These are phyloP conservation scores for Vitis amurensis DNA, from an alignment of 164 flowering plant genomes.

Conservation along the genomic window DNA sequence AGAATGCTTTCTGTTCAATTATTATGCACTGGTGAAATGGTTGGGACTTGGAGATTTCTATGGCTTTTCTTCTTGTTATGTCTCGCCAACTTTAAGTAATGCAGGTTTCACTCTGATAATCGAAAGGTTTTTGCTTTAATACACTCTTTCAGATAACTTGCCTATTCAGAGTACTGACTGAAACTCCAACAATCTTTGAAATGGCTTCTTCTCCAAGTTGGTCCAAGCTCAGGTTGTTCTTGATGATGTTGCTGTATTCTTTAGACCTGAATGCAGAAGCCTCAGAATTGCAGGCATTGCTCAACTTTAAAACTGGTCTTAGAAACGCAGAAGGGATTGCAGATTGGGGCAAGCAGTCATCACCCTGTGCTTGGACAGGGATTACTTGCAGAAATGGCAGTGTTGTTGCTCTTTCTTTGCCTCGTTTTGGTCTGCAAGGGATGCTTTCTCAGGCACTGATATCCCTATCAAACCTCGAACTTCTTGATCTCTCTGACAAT, in stretches of 20 bases:
- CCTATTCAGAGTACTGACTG: no score
- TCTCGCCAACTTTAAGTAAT: no score
- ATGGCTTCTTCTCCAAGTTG: neutral
- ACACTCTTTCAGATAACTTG: no score
- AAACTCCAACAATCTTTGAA: neutral
- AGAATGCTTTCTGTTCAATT: no score
- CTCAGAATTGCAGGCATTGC: conserved; percentile 10
- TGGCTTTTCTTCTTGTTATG: no score
- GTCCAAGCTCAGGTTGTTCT: neutral
- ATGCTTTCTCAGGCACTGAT: conserved; percentile 11
- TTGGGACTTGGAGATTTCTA: no score
- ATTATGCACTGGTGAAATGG: no score
- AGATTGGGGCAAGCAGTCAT: conserved; percentile 9
- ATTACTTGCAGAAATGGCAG: conserved; percentile 14
- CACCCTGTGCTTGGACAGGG: conserved; percentile 16
- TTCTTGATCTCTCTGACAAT: conserved; percentile 11
- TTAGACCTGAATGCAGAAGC: neutral
- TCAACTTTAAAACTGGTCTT: conserved; percentile 3
- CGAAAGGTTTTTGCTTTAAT: no score
- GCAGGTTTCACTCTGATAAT: no score
- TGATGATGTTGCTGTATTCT: neutral
- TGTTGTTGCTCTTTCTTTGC: conserved; percentile 17
- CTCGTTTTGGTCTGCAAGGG: conserved; percentile 15
- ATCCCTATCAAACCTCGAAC: conserved; percentile 4
- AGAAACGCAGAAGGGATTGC: conserved; percentile 6